Evolutionary conservation across 1,139 yeast species (phyloP), one percentile per base, ranked within the genome.

Genomic region (Arxiozyma slooffiae): DNA sequence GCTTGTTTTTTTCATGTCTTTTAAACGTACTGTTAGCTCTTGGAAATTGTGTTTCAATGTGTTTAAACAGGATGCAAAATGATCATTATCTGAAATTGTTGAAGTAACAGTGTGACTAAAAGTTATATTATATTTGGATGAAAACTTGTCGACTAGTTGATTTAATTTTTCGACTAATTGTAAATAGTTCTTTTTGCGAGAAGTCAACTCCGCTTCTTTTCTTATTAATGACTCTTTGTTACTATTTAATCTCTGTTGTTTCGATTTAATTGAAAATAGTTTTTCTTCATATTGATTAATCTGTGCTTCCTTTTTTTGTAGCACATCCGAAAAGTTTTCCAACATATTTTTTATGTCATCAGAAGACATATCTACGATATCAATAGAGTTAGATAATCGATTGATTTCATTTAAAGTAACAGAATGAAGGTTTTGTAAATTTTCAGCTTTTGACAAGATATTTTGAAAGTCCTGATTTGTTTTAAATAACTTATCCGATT

Each of bases 381-480:
- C 75, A 39, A 80, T 73, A 1, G 81, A 67, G 3, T 66, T 57
- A 46, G 69, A 63, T 24, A 80, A 60, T 48, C 87, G 71, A 8
- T 69, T 67, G 11, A 80, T 71, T 58, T 80, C 84, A 44, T 76
- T 79, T 17, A 57, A 55, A 23, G 77, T 64, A 1, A 80, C 70
- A 21, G 61, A 60, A 53, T 72, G 72, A 51, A 76, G 77, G 55
- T 76, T 79, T 38, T 70, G 68, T 44, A 82, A 66, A 53, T 79
- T 81, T 43, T 85, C 88, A 34, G 81, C 67, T 56, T 79, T 79
- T 41, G 85, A 81, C 30, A 88, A 65, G 1, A 82, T 80, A 53
- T 80, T 76, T 63, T 89, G 96, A 60, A 85, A 89, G 53, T 82
- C 84, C 65, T 88, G 96, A 62, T 88, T 86, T 1, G 88, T 76